A percentile compares a stretch with the other conserved stretches of the same genome.
Evolutionary conservation across 495 filamentous ascomycete genomes (phyloP).

Genomic region (Xylaria curta): DNA sequence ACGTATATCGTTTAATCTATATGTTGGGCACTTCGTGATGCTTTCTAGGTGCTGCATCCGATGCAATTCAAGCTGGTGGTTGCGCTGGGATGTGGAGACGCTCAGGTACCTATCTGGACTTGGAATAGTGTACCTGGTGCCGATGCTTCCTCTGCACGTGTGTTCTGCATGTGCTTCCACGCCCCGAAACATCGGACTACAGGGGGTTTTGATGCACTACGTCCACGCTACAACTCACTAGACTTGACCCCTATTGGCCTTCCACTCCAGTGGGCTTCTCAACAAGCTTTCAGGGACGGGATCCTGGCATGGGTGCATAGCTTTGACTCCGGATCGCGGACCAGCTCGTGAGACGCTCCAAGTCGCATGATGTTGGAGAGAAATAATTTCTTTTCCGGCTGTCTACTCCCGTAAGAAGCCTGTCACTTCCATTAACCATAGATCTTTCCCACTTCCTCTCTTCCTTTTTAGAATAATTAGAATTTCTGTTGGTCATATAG

Average conservation of each 20-base stretch:
- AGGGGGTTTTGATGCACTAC: neutral
- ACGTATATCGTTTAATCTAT: neutral
- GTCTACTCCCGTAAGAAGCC: neutral
- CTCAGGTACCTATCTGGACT: neutral
- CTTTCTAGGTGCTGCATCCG: neutral
- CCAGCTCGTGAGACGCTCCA: conserved; percentile 8
- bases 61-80: neutral
- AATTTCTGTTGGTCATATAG: neutral
- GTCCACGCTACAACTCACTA: neutral
- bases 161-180: neutral
- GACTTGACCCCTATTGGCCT: conserved; percentile 9
- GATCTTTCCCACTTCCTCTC: neutral
- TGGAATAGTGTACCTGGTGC: neutral
- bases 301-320: neutral
- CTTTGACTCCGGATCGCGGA: neutral
- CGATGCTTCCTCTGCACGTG: neutral
- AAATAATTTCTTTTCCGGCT: neutral
- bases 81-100: conserved; percentile 11
- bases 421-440: neutral
- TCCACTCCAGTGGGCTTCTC: neutral
- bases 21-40: neutral
- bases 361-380: conserved; percentile 17
- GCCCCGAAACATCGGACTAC: neutral
- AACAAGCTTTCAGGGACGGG: neutral
- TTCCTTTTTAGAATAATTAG: neutral